These are phyloP conservation scores for Laburnicola sp. DNA, from an alignment of 2,329 filamentous ascomycete genomes.

Conservation along the genomic window DNA sequence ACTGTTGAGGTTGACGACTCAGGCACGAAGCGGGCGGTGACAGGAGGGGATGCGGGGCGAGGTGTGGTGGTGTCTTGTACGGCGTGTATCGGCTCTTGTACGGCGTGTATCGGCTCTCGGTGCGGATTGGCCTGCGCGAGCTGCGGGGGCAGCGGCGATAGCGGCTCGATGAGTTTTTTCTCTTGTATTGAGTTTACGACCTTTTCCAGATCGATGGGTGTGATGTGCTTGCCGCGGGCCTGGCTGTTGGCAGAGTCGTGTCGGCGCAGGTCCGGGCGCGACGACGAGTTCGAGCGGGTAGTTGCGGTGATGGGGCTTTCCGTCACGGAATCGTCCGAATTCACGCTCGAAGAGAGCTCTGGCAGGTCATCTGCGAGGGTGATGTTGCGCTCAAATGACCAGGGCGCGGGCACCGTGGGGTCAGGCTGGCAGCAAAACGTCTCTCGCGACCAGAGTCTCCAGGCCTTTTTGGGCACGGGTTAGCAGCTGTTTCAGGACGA, in stretches of 20 bases:
- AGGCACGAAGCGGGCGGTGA: slow-evolving; percentile 53
- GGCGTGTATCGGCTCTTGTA: slow-evolving; percentile 17
- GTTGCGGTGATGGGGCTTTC: slow-evolving; percentile 50
- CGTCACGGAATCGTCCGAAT: slow-evolving; percentile 48
- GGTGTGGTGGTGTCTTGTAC: slow-evolving; percentile 50
- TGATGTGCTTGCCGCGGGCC: slow-evolving; percentile 82
- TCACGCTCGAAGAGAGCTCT: slow-evolving; percentile 53
- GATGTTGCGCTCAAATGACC: slow-evolving; percentile 38
- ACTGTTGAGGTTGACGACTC: slow-evolving; percentile 65
- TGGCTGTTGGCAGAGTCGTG: slow-evolving; percentile 71
- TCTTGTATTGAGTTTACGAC: slow-evolving; percentile 92
- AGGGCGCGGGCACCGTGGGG: slow-evolving; percentile 43
- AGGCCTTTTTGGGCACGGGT: slow-evolving; percentile 45
- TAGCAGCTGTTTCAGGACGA: background rate
- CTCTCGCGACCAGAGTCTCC: slow-evolving; percentile 93
- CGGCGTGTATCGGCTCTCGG: slow-evolving; percentile 11
- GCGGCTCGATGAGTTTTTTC: slow-evolving; percentile 68
- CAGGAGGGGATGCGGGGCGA: slow-evolving; percentile 48
- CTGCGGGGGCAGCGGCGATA: slow-evolving; percentile 52
- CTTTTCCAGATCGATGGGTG: slow-evolving; percentile 88
- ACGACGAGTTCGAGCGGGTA: slow-evolving; percentile 54
- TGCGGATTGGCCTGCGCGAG: slow-evolving; percentile 32
- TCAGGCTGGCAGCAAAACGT: slow-evolving; percentile 80
- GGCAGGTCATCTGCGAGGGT: slow-evolving; percentile 42
- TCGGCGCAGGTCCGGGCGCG: slow-evolving; percentile 66